These are phyloP conservation scores for Trichosanthes cucumerina DNA, from an alignment of 306 rosid species.

Conservation along the genomic window DNA sequence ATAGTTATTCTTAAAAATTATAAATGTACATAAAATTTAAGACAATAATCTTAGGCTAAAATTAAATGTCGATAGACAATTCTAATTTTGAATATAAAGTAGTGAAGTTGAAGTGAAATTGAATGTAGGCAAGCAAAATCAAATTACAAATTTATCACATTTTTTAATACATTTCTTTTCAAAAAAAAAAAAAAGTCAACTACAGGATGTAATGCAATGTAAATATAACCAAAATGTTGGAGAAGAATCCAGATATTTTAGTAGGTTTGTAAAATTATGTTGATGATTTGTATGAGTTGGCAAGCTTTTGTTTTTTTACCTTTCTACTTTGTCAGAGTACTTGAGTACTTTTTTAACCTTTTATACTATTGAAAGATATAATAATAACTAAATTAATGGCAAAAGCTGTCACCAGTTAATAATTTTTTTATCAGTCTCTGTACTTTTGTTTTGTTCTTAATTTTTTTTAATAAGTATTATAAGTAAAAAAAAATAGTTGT, in stretches of 20 bases:
- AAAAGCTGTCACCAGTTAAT: background rate
- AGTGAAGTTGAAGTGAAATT: background rate
- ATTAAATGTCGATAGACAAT: too few relatives aligned
- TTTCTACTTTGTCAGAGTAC: conserved; percentile 5
- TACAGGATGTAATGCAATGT: too few relatives aligned
- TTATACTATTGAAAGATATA: background rate
- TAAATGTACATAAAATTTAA: too few relatives aligned
- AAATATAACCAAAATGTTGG: background rate
- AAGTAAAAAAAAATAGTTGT: too few relatives aligned
- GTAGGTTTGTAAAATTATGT: background rate
- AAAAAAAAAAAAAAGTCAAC: too few relatives aligned
- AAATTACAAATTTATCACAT: background rate
- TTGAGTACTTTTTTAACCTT: background rate
- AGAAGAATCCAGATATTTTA: background rate
- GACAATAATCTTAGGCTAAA: too few relatives aligned
- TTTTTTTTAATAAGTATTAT: too few relatives aligned
- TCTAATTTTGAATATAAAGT: too few relatives aligned
- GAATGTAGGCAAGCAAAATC: background rate
- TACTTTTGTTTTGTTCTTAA: too few relatives aligned
- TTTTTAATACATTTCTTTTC: too few relatives aligned
- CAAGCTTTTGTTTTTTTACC: background rate
- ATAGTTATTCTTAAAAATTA: too few relatives aligned
- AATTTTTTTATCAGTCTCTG: background rate
- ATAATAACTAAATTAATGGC: background rate
- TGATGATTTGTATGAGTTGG: background rate